Evolutionary conservation across 257 asterid genomes (phyloP).

Genomic region (Cordia subcordata): DNA sequence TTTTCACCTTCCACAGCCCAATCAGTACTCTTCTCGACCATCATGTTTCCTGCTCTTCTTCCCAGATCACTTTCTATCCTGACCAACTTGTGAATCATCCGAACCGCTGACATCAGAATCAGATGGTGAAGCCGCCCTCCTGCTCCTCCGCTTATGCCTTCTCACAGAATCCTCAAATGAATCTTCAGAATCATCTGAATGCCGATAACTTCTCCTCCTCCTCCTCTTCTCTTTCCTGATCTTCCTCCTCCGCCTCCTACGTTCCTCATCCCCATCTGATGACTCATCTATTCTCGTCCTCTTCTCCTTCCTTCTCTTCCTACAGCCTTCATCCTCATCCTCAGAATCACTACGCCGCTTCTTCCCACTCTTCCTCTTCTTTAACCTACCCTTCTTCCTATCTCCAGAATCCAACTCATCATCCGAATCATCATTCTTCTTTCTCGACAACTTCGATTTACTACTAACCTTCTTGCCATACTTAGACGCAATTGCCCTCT

Average conservation of each 20-base stretch:
- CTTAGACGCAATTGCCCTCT: slow-evolving; percentile 55
- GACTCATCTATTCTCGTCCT: slow-evolving; percentile 6
- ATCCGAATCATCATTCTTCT: slow-evolving; percentile 30
- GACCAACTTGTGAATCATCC: slow-evolving; percentile 64
- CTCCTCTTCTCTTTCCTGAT: slow-evolving; percentile 15
- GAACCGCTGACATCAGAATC: slow-evolving; percentile 51
- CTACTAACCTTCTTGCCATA: slow-evolving; percentile 37
- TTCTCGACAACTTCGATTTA: slow-evolving; percentile 29
- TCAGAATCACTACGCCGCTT: slow-evolving; percentile 37
- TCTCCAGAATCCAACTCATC: slow-evolving; percentile 32
- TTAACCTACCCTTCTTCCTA: slow-evolving; percentile 53
- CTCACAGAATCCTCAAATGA: slow-evolving; percentile 60
- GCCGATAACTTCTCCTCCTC: slow-evolving; percentile 17
- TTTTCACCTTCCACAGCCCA: neutral
- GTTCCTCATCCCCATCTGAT: neutral
- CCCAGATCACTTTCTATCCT: slow-evolving; percentile 63
- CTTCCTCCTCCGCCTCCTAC: slow-evolving; percentile 22
- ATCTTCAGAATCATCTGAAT: slow-evolving; percentile 35
- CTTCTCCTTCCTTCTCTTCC: slow-evolving; percentile 33
- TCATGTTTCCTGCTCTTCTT: slow-evolving; percentile 62
- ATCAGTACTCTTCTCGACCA: slow-evolving; percentile 34
- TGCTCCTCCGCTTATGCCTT: slow-evolving; percentile 49
- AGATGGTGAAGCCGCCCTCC: slow-evolving; percentile 33
- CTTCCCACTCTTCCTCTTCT: slow-evolving; percentile 50
- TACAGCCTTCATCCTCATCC: slow-evolving; percentile 42